Percentiles rank a stretch among this genome's conserved stretches.
Evolutionary conservation across 2,329 filamentous ascomycete genomes (phyloP).

Genomic region (Colletotrichum horii): DNA sequence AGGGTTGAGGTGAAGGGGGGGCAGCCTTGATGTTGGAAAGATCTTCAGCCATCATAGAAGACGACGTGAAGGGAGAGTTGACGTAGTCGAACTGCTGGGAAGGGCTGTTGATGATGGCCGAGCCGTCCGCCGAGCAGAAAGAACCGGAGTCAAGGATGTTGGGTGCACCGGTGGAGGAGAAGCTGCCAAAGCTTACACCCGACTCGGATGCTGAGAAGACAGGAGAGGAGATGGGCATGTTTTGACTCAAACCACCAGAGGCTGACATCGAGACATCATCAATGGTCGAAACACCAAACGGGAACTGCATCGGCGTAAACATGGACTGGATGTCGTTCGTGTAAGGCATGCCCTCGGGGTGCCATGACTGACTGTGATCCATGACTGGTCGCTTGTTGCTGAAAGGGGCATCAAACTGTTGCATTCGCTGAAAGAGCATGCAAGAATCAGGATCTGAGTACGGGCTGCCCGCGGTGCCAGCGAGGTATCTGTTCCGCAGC

Average conservation of each 20-base stretch:
- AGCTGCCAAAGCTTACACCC: slow-evolving; percentile 14
- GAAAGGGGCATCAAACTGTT: slow-evolving; percentile 2
- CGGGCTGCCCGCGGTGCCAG: slow-evolving; percentile 22
- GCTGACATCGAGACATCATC: not conserved
- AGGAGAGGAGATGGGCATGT: not conserved
- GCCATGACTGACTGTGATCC: not conserved
- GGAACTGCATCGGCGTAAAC: slow-evolving; percentile 15
- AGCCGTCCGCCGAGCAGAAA: slow-evolving; percentile 2
- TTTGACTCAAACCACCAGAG: not conserved
- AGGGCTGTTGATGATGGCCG: not conserved
- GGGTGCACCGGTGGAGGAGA: slow-evolving; percentile 13
- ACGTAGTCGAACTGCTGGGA: slow-evolving; percentile 10
- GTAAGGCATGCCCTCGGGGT: not conserved
- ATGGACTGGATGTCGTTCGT: slow-evolving; percentile 15
- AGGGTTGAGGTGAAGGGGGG: not conserved
- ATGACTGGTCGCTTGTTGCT: slow-evolving; percentile 10
- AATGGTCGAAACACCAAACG: not conserved
- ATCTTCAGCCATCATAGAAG: not conserved
- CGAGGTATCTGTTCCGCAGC: slow-evolving; percentile 22
- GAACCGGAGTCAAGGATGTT: slow-evolving; percentile 7
- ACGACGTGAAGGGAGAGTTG: slow-evolving; percentile 1
- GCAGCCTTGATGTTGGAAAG: not conserved
- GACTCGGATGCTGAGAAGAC: slow-evolving; percentile 3
- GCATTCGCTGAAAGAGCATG: slow-evolving; percentile 7
- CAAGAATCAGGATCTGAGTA: slow-evolving; percentile 11